phyloP scores from a whole-genome alignment of 2,329 filamentous ascomycete species.

The Neocucurbitaria cava region DNA sequence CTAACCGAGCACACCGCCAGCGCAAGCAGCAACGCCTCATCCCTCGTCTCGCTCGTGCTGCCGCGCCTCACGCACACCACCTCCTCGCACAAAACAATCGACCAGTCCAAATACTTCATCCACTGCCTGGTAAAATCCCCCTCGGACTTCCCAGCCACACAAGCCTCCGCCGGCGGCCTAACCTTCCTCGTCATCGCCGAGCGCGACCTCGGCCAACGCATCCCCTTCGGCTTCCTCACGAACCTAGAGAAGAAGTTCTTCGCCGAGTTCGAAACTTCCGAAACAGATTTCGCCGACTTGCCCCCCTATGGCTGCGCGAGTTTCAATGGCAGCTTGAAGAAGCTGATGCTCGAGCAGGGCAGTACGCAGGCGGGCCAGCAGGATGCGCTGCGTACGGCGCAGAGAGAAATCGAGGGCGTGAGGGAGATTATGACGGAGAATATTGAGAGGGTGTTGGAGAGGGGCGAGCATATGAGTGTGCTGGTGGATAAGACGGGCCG shows the following conservation, averaged over 20 bases:
- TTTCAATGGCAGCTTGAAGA: conserved; percentile 82
- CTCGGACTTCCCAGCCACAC: conserved; percentile 62
- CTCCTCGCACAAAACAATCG: conserved; percentile 91
- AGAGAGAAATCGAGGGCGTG: conserved; percentile 90
- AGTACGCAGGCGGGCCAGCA: conserved; percentile 73
- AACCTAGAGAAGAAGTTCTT: conserved; percentile 92
- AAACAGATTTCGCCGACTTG: conserved; percentile 76
- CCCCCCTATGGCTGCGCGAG: conserved; percentile 89
- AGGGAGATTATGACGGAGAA: conserved; percentile 94
- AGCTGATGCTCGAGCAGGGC: conserved; percentile 83
- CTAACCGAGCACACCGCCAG: conserved; percentile 91
- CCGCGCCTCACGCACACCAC: conserved; percentile 86
- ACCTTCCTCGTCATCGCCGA: conserved; percentile 92
- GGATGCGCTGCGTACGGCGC: conserved; percentile 83
- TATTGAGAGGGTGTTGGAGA: conserved; percentile 86
- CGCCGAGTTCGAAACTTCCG: conserved; percentile 67
- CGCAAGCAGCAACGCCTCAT: conserved; percentile 81
- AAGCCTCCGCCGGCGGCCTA: conserved; percentile 75
- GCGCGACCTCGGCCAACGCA: conserved; percentile 79
- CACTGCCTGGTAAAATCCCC: conserved; percentile 92
- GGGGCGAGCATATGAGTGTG: conserved; percentile 88
- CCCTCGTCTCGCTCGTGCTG: conserved; percentile 90
- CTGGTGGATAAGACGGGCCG: conserved; percentile 97
- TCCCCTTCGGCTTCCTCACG: conserved; percentile 90
- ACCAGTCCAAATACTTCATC: conserved; percentile 88